Base-by-base conservation (phyloP, 257 asterid species). In the Ehretia macrophylla region DNA sequence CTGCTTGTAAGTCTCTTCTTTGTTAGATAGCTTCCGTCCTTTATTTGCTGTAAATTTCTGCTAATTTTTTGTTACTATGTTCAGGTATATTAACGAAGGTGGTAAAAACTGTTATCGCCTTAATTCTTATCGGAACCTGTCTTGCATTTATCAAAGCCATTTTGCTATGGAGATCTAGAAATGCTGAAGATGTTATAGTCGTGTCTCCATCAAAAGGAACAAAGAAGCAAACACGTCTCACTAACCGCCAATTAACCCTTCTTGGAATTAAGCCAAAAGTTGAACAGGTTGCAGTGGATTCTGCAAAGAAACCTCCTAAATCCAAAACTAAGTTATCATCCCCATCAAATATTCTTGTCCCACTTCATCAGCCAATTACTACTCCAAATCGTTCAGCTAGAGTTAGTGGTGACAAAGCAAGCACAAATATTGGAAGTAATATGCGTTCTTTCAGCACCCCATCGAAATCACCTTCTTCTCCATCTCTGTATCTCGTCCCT, bases 381-480 rank as follows among this genome's bases (percentile, higher is more conserved):
- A 66, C 71, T 68, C 73, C 87, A 40, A 74, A 51, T 59, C 77
- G 60, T 32, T 68, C 76, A 35, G 77, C 86, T 61, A 80, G 81
- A 76, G 54, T 59, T 71, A 79, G 83, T 47, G 68, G 86, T 50
- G 94, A 84, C 61, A 87, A 74, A 64, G 71, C 84, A 59, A 79
- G 78, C 69, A 42, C 81, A 45, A 75, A 75, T 67, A 60, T 85
- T 10, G 83, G 90, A 39, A 54, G 74, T 69, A 79, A 66, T 66
- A 63, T 81, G 57, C 83, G 69, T 72, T 63, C 78, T 63, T 85
- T 83, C 63, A 69, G 75, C 67, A 58, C 81, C 55, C 77, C 86
- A 32, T 79, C 95, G 18, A 85, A 83, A 63, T 92, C 97, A 50
- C 88, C 90, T 12, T 69, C 84, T 66, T 85, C 95, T 45, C 90